Evolutionary conservation across 2,329 filamentous ascomycete species (phyloP), one percentile per base, ranked within the genome.

Genomic region (Calonectria pauciramosa): DNA sequence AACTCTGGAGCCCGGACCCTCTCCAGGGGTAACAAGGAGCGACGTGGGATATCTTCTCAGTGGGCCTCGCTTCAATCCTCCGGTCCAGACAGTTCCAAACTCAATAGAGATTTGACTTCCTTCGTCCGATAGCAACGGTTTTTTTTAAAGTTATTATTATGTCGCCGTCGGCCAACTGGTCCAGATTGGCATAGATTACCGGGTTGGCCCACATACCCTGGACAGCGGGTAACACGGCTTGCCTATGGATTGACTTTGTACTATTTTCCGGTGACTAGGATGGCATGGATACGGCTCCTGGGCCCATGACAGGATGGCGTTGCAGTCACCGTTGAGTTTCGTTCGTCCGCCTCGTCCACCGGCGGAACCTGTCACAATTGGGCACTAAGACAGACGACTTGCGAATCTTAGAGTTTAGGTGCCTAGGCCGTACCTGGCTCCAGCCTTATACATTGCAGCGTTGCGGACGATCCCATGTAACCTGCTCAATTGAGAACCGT

Each of bases 211-310:
- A 60, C 56, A 18, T 28, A 28, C 34, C 56, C 56, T 38, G 34
- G 56, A 14, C 56, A 23, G 32, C 56, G 56, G 56, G 56, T 60
- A 60, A 60, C n/a, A 60, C 56, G 56, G 56, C 56, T 20, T 60
- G 34, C n/a, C 5, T 16, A 20, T 3, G 34, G 26, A 60, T 60
- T 60, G 56, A 60, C 56, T 60, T 41, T 60, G 34, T 38, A 38
- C 56, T 60, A 60, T 60, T 60, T 60, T 60, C 56, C 56, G 56
- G 56, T 60, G 56, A 23, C 23, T 36, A 34, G 56, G 56, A 41
- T 60, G 23, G 38, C 32, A 60, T 23, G 32, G 36, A 8, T 23
- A 60, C 38, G 14, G 56, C 56, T 36, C 56, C 56, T 60, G 56
- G 56, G 26, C 56, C 56, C 56, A 60, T 60, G 16, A 28, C 18